Evolutionary conservation across 164 flowering plant species (phyloP).

Genomic region (Aristolochia fimbriata): DNA sequence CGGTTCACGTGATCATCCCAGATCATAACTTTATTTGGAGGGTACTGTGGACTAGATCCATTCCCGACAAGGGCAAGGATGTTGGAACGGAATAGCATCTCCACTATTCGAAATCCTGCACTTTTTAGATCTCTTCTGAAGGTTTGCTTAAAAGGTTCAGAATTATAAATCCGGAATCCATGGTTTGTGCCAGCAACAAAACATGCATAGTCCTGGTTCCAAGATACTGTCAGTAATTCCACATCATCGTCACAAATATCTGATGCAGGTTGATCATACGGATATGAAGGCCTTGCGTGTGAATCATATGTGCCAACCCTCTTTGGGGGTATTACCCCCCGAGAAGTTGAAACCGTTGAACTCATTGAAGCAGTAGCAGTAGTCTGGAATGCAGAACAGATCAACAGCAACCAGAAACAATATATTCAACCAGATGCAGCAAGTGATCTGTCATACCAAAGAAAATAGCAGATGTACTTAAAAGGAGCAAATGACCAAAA

Average conservation of each 20-base stretch:
- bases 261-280: conserved; percentile 18
- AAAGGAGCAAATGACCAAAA: no score
- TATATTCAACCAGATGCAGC: no score
- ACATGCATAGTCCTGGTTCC: conserved; percentile 62
- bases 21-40: conserved; percentile 46
- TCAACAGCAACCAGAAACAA: neutral
- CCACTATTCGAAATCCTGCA: conserved; percentile 48
- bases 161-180: conserved; percentile 54
- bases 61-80: conserved; percentile 50
- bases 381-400: neutral
- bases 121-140: conserved; percentile 44
- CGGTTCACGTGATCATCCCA: conserved; percentile 60
- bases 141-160: conserved; percentile 60
- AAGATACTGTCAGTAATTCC: conserved; percentile 32
- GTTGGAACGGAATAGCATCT: conserved; percentile 48
- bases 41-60: conserved; percentile 33
- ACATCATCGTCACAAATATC: conserved; percentile 30
- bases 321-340: conserved; percentile 15
- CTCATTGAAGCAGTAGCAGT: conserved; percentile 11
- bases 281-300: conserved; percentile 16
- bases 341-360: conserved; percentile 29
- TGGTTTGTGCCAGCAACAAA: conserved; percentile 52
- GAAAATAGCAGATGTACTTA: no score
- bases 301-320: conserved; percentile 22
- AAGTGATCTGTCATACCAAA: no score